Evolutionary conservation across 441 rosid genomes (phyloP).

Genomic region (Metrosideros polymorpha): DNA sequence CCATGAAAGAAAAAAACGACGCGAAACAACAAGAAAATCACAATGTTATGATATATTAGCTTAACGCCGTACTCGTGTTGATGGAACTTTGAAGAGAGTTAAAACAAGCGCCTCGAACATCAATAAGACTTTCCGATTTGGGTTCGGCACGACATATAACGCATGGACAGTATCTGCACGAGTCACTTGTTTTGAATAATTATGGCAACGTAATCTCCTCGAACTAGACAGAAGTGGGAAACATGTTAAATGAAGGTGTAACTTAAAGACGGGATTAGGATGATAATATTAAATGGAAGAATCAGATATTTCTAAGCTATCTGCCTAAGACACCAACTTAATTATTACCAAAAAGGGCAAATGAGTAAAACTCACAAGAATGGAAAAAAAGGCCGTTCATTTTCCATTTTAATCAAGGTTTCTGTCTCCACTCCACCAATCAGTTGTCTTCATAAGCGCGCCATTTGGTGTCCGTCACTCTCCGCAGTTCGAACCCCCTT

Average conservation of each 20-base stretch:
- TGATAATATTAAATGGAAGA: background rate
- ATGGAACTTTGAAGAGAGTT: too few relatives aligned
- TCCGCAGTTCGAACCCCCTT: background rate
- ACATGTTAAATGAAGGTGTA: background rate
- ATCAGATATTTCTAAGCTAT: background rate
- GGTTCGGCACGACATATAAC: too few relatives aligned
- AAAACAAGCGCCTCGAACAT: too few relatives aligned
- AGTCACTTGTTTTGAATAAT: background rate
- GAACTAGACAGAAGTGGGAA: fast-evolving
- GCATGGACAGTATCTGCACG: too few relatives aligned
- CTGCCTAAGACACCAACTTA: background rate
- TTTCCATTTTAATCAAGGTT: background rate
- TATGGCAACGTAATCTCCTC: background rate
- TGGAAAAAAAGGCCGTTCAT: fast-evolving
- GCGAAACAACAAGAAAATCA: background rate
- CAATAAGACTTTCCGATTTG: background rate
- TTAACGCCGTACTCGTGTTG: too few relatives aligned
- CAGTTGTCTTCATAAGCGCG: background rate
- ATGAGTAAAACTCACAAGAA: background rate
- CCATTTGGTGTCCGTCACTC: background rate
- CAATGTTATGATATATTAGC: fast-evolving
- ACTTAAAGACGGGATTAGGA: background rate
- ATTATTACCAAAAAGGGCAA: background rate
- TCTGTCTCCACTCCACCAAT: background rate
- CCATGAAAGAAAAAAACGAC: background rate